Conservation (phyloP, 1,139 yeast genomes). For the Taphrina flavorubra region DNA sequence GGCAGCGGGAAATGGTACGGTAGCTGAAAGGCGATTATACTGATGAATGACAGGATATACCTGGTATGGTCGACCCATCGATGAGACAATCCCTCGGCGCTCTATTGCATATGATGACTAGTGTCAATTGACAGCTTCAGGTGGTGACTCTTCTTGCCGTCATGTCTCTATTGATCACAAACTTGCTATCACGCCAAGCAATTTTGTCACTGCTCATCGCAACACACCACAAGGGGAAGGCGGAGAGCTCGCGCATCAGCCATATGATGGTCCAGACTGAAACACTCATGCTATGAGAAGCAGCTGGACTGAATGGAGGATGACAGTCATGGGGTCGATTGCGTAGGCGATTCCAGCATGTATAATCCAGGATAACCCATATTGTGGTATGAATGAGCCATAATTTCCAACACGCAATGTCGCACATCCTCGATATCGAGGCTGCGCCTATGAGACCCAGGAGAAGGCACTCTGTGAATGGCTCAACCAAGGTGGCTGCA, state of each 20-base stretch:
- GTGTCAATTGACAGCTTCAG: background rate
- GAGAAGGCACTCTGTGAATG: conserved; percentile 78
- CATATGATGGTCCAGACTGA: conserved; percentile 60
- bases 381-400: conserved; percentile 70
- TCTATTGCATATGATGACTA: conserved; percentile 1
- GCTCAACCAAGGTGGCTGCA: conserved; percentile 82
- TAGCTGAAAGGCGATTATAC: background rate
- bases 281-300: conserved; percentile 48
- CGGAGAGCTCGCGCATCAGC: conserved; percentile 72
- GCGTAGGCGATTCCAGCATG: conserved; percentile 52
- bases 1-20: background rate
- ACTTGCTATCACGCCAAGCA: conserved; percentile 83
- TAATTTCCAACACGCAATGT: conserved; percentile 54
- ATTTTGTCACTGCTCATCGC: conserved; percentile 81
- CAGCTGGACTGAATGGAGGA: conserved; percentile 48
- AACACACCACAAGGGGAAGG: conserved; percentile 80
- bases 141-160: conserved; percentile 66
- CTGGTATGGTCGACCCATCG: conserved; percentile 7
- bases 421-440: conserved; percentile 49
- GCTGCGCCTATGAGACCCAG: conserved; percentile 66
- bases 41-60: background rate
- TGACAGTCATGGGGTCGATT: conserved; percentile 48
- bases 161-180: conserved; percentile 71
- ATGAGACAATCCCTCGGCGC: background rate
- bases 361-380: conserved; percentile 59